These are phyloP conservation scores for Naumovozyma castellii DNA, from an alignment of 805 yeast genomes.

Conservation along the genomic window DNA sequence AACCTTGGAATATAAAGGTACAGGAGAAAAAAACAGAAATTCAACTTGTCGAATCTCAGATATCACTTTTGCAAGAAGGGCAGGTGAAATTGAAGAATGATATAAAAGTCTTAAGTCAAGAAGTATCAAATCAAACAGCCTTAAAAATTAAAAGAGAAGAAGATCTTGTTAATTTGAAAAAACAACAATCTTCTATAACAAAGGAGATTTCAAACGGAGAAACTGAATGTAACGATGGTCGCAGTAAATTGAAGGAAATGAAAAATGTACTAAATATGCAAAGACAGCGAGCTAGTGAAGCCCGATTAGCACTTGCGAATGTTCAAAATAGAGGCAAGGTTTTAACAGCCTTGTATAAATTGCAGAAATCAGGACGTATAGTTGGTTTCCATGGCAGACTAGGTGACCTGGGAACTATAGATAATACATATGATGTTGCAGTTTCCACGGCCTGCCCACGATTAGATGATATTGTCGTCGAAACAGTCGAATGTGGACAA, in stretches of 20 bases:
- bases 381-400: conserved; percentile 81
- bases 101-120: conserved; percentile 34
- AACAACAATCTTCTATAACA: conserved; percentile 39
- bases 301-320: conserved; percentile 46
- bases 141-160: conserved; percentile 44
- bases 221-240: conserved; percentile 44
- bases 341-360: conserved; percentile 52
- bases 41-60: conserved; percentile 53
- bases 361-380: conserved; percentile 74
- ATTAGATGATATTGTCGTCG: conserved; percentile 88
- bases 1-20: conserved; percentile 74
- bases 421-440: conserved; percentile 82
- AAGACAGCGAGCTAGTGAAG: conserved; percentile 59
- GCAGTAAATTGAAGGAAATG: conserved; percentile 41
- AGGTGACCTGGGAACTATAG: conserved; percentile 89
- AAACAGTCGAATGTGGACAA: conserved; percentile 60
- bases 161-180: conserved; percentile 36
- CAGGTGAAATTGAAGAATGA: conserved; percentile 37
- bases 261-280: conserved; percentile 42
- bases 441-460: conserved; percentile 91
- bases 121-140: conserved; percentile 37
- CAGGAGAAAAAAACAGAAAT: conserved; percentile 55
- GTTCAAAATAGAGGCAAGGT: conserved; percentile 67
- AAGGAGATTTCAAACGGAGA: conserved; percentile 53
- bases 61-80: conserved; percentile 48